Evolutionary conservation across 23 red algal species (phyloP).

Genomic region (Gracilaria domingensis): DNA sequence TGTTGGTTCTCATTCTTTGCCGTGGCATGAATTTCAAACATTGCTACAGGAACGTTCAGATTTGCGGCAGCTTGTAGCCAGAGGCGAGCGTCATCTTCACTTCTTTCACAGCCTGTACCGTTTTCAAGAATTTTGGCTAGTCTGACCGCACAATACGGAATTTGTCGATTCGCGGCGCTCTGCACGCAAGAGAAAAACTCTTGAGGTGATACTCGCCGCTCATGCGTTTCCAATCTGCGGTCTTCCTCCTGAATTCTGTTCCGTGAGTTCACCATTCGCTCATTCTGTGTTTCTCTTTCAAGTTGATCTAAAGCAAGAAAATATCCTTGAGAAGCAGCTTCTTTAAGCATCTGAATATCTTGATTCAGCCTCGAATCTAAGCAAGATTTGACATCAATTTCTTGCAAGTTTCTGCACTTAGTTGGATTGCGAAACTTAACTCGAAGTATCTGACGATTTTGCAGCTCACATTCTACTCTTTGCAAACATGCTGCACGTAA

Average conservation of each 20-base stretch:
- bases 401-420: not conserved
- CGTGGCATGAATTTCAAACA: conserved; percentile 6
- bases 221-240: not conserved
- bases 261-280: not conserved
- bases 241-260: not conserved
- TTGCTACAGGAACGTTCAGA: conserved; percentile 29
- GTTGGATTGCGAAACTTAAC: not conserved
- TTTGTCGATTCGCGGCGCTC: conserved; percentile 21
- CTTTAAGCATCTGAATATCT: conserved; percentile 7
- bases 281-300: conserved; percentile 13
- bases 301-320: conserved; percentile 36
- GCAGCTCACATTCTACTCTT: not conserved
- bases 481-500: not conserved
- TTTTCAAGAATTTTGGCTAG: conserved; percentile 17
- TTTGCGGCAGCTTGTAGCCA: conserved; percentile 36
- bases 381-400: not conserved
- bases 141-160: conserved; percentile 33
- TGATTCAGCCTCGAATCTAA: not conserved
- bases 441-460: not conserved
- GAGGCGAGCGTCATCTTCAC: conserved; percentile 18
- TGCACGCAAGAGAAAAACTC: conserved; percentile 31
- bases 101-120: conserved; percentile 28
- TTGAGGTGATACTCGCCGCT: conserved; percentile 25
- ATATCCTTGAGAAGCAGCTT: conserved; percentile 5
- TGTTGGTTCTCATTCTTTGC: conserved; percentile 1